Conservation (phyloP, 2,329 filamentous ascomycete species). For the Ramularia endophylla region DNA sequence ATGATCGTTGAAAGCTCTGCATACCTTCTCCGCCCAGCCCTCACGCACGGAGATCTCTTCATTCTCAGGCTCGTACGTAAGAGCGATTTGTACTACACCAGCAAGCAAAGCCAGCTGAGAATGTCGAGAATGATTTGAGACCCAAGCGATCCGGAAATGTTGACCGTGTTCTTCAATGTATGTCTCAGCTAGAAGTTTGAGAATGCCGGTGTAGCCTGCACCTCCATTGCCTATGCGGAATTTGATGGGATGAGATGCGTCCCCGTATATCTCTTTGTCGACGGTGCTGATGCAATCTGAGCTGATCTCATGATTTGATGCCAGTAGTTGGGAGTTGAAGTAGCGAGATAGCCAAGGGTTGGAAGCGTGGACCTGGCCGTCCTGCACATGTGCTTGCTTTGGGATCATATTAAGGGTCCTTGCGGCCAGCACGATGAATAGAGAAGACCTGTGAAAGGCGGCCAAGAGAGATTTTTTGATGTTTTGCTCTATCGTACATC, state of each 20-base stretch:
- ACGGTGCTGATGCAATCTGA: slow-evolving; percentile 6
- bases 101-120: slow-evolving; percentile 21
- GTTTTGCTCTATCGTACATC: too few relatives aligned
- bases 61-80: slow-evolving; percentile 23
- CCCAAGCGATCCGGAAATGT: slow-evolving; percentile 19
- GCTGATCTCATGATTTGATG: slow-evolving; percentile 2
- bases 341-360: slow-evolving; percentile 13
- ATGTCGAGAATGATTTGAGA: slow-evolving; percentile 21
- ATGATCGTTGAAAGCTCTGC: slow-evolving; percentile 21
- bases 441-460: too few relatives aligned
- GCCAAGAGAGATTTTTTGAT: too few relatives aligned
- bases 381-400: too few relatives aligned
- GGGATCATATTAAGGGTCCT: too few relatives aligned
- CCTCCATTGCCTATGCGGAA: slow-evolving; percentile 23
- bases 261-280: slow-evolving; percentile 15
- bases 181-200: slow-evolving; percentile 9
- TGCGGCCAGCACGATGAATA: too few relatives aligned
- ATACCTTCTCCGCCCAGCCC: slow-evolving; percentile 16
- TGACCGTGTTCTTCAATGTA: slow-evolving; percentile 12
- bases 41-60: slow-evolving; percentile 17
- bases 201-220: slow-evolving; percentile 21
- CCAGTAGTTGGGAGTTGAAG: slow-evolving; percentile 9
- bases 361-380: not conserved
- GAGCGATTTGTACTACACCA: slow-evolving; percentile 19
- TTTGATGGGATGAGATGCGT: slow-evolving; percentile 8